Evolutionary conservation across 2,329 filamentous ascomycete genomes (phyloP).

Genomic region (Pseudogymnoascus sp.): DNA sequence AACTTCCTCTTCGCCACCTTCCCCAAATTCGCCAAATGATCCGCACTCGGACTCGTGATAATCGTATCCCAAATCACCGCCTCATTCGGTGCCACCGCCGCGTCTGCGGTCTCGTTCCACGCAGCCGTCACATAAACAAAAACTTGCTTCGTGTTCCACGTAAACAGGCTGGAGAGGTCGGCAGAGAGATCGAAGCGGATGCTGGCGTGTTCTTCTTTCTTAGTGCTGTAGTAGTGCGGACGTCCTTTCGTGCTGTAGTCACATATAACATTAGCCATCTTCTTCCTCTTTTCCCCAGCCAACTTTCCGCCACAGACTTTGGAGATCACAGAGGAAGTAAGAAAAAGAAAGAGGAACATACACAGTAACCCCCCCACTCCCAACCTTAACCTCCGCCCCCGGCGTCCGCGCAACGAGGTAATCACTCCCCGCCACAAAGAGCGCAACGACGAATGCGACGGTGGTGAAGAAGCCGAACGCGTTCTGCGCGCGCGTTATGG

Average conservation of each 20-base stretch:
- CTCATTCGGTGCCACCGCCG: conserved; percentile 44
- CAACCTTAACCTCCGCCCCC: conserved; percentile 52
- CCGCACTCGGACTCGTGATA: conserved; percentile 64
- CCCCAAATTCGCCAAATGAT: conserved; percentile 46
- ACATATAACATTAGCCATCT: conserved; percentile 30
- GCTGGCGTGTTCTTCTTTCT: conserved; percentile 92
- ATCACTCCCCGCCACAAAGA: conserved; percentile 73
- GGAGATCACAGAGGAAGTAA: background rate
- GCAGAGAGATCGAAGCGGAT: conserved; percentile 89
- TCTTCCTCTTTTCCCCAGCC: no score
- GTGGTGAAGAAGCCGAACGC: conserved; percentile 98
- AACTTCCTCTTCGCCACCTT: conserved; percentile 55
- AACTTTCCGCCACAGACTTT: no score
- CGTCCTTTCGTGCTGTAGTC: conserved; percentile 88
- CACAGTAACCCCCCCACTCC: conserved; percentile 67
- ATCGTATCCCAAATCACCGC: conserved; percentile 95
- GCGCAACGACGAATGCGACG: conserved; percentile 73
- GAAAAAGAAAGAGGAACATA: conserved; percentile 35
- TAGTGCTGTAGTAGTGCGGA: conserved; percentile 89
- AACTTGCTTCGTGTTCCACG: conserved; percentile 98
- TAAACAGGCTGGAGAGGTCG: conserved; percentile 87
- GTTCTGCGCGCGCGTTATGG: conserved; percentile 76
- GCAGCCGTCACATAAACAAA: conserved; percentile 92
- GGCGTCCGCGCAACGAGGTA: conserved; percentile 62
- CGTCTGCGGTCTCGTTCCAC: conserved; percentile 36